Evolutionary conservation across 192 early-diverging fungal species (phyloP), one percentile per base, ranked within the genome.

Genomic region (Podila epigama): DNA sequence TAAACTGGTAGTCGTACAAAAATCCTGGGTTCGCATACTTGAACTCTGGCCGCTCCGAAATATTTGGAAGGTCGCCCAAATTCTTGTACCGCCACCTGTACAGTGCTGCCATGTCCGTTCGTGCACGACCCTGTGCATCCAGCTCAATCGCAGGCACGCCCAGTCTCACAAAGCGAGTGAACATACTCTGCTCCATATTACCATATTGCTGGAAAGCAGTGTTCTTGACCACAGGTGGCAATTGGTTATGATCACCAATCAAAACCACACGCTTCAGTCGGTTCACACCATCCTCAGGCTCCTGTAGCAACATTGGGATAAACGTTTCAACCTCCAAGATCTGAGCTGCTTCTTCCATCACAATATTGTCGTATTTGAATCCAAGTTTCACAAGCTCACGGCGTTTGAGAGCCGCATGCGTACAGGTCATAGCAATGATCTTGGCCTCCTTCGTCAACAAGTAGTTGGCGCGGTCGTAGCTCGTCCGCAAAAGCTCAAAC

Each of bases 341-440:
- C 73, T 98, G 96, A 13, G 94, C 97, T 1, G 95, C 91, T 75
- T 99, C 98, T 82, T 99, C 98, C 92, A 99, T 96, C 29, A 99
- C 85, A 18, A 99, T 90, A 51, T 87, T 95, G 68, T 98, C 94
- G 79, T 95, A 98, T 59, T 95, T 91, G 90, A 99, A 96, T 13
- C 96, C 94, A 36, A 98, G 84, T 15, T 82, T 77, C n/a, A 92
- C 84, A 9, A 99, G 81, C 75, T 98, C 97, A 2, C 88, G 83
- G 33, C 94, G 85, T 68, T 95, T 95, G 40, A 99, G 85, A 6
- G 97, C 94, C 13, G 96, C 96, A 69, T 99, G 94, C 0, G 96
- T 98, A 80, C 95, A 97, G 0, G 98, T 99, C 92, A 99, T 93
- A 27, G 96, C 97, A 58, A 98, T 92, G 25, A 99, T 95, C 60